Base-by-base conservation (phyloP, 306 rosid genomes). In the Quillaja saponaria region DNA sequence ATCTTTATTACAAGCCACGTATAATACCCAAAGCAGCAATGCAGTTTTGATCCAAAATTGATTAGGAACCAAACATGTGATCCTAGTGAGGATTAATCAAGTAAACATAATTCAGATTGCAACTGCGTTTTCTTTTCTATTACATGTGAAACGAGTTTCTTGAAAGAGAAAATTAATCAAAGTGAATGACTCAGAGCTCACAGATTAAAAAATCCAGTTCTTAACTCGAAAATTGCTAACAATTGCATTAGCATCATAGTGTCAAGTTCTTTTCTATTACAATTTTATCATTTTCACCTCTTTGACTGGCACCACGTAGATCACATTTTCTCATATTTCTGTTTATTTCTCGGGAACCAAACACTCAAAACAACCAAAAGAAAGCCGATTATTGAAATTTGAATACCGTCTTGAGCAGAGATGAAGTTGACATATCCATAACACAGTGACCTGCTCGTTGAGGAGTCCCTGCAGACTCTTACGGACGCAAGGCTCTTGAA, bases 391-490 rank as follows among this genome's bases (percentile, higher is more conserved):
- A 46, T 47, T 20, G n/a, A 11, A 34, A 58, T 1, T 6, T 42
- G 10, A 12, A 28, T 71, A 87, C 97, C 96, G 33, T 91, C 97
- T 46, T 80, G 74, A n/a, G 67, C 72, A 64, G 80, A 60, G 49
- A 54, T 14, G 64, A 80, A 91, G 85, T 87, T 91, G 83, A 80
- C 87, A 28, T 85, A 91, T 71, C 96, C 96, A 45, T 91, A 91
- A 58, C 91, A 66, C 78, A 87, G 96, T 34, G 96, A 91, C 19
- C 78, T 74, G 13, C 83, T 87, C 15, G 86, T 69, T 9, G 74
- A 10, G 19, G 82, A 69, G 77, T 85, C 97, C 52, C 80, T 70
- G 38, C 91, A 85, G 54, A 85, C 72, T 19, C 90, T 80, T 15
- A 80, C 87, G 13, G 96, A 91, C 9, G 80, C 55, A 7, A 85